phyloP scores from a whole-genome alignment of 2,329 filamentous ascomycete genomes.

The Epichloe uncinata region DNA sequence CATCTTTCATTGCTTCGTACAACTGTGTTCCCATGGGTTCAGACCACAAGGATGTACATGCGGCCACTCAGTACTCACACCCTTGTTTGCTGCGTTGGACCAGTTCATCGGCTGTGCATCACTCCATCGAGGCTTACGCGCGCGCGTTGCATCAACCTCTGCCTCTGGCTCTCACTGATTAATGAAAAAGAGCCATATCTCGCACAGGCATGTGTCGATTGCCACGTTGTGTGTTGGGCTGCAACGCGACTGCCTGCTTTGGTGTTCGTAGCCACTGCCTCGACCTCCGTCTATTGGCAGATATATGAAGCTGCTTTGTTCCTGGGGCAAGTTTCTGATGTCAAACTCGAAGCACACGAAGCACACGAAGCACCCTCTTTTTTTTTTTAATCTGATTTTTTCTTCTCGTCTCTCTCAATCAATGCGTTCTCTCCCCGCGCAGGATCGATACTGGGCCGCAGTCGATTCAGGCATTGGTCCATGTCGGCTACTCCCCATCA shows the following conservation, averaged over 20 bases:
- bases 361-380: background rate
- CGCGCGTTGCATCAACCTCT: background rate
- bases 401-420: background rate
- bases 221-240: background rate
- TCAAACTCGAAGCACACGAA: background rate
- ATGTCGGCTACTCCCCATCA: background rate
- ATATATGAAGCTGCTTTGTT: background rate
- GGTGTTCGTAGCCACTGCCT: background rate
- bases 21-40: background rate
- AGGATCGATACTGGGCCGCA: slow-evolving; percentile 18
- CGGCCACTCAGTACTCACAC: slow-evolving; percentile 1
- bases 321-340: background rate
- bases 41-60: background rate
- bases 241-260: background rate
- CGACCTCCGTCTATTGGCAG: background rate
- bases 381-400: background rate
- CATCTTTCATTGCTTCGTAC: background rate
- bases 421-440: slow-evolving; percentile 10
- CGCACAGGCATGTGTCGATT: background rate
- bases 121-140: background rate
- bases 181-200: background rate
- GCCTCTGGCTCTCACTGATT: background rate
- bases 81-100: slow-evolving; percentile 2
- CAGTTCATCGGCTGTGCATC: slow-evolving; percentile 1
- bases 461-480: slow-evolving; percentile 10